A percentile compares a stretch with the other conserved stretches of the same genome.
Conservation (phyloP, 441 rosid genomes). For the Jatropha multifida region DNA sequence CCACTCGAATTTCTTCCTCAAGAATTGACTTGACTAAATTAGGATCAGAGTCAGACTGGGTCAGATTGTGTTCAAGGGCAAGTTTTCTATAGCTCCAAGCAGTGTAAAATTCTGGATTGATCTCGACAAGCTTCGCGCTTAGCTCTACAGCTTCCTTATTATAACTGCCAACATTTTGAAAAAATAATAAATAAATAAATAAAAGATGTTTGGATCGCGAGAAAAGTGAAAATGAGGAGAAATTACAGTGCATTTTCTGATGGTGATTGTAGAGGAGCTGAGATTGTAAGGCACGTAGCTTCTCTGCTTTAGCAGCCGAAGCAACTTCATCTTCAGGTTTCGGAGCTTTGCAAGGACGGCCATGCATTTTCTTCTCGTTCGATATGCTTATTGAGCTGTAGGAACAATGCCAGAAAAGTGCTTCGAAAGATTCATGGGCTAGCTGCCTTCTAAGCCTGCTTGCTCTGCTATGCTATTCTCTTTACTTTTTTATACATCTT, state of each 20-base stretch:
- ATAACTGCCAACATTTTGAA: slow-evolving; percentile 44
- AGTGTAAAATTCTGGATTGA: slow-evolving; percentile 82
- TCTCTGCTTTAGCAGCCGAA: slow-evolving; percentile 62
- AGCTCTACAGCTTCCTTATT: slow-evolving; percentile 69
- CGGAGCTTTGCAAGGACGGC: slow-evolving; percentile 68
- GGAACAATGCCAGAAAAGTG: no score
- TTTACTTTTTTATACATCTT: no score
- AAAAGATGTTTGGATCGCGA: neutral
- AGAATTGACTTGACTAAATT: slow-evolving; percentile 47
- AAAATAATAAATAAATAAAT: neutral
- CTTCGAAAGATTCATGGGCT: no score
- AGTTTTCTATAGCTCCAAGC: slow-evolving; percentile 93
- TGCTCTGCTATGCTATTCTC: no score
- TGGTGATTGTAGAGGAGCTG: slow-evolving; percentile 63
- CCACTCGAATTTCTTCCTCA: slow-evolving; percentile 72
- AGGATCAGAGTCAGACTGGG: slow-evolving; percentile 42
- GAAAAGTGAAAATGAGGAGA: neutral
- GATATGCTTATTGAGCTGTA: no score
- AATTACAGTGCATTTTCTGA: slow-evolving; percentile 42
- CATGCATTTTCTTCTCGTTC: slow-evolving; percentile 57
- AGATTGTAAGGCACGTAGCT: slow-evolving; percentile 64
- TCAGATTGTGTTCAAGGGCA: slow-evolving; percentile 50
- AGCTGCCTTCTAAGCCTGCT: no score
- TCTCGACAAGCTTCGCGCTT: slow-evolving; percentile 77
- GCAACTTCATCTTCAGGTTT: slow-evolving; percentile 64